A percentile compares a stretch with the other conserved stretches of the same genome.
Conservation (phyloP, 2,329 filamentous ascomycete species). For the Dothideomycetes sp. region DNA sequence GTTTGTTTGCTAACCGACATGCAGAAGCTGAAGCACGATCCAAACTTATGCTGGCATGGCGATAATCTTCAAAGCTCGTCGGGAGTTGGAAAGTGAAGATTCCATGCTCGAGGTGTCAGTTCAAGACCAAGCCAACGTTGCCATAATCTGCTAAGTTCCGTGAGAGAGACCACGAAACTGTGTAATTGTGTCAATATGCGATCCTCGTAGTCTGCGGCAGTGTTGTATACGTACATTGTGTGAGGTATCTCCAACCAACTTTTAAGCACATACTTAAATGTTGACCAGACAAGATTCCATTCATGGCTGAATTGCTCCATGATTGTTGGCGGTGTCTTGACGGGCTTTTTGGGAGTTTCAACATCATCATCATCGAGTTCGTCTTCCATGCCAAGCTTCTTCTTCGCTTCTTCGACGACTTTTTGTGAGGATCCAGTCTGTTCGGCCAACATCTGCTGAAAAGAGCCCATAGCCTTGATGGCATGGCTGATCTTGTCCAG, state of each 20-base stretch:
- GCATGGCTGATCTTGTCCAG: slow-evolving; percentile 79
- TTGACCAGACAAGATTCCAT: slow-evolving; percentile 51
- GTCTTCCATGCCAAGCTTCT: slow-evolving; percentile 3
- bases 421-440: slow-evolving; percentile 20
- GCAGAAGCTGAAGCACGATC: slow-evolving; percentile 11
- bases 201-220: no score
- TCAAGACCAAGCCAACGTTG: slow-evolving; percentile 55
- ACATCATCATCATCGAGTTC: slow-evolving; percentile 23
- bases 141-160: slow-evolving; percentile 49
- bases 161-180: slow-evolving; percentile 37
- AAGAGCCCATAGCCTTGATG: slow-evolving; percentile 63
- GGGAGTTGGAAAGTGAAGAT: slow-evolving; percentile 35
- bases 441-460: slow-evolving; percentile 46
- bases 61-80: slow-evolving; percentile 20
- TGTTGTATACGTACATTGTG: slow-evolving; percentile 57
- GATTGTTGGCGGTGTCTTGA: slow-evolving; percentile 35
- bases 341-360: slow-evolving; percentile 24
- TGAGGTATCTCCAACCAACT: slow-evolving; percentile 63
- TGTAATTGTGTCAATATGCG: no score
- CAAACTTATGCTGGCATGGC: slow-evolving; percentile 8
- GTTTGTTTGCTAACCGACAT: slow-evolving; percentile 3
- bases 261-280: slow-evolving; percentile 56
- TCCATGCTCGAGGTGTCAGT: slow-evolving; percentile 49
- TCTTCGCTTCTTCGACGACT: slow-evolving; percentile 24
- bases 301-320: slow-evolving; percentile 56